phyloP scores from a whole-genome alignment of 2,329 filamentous ascomycete species.

The Cordyceps pruinosa region DNA sequence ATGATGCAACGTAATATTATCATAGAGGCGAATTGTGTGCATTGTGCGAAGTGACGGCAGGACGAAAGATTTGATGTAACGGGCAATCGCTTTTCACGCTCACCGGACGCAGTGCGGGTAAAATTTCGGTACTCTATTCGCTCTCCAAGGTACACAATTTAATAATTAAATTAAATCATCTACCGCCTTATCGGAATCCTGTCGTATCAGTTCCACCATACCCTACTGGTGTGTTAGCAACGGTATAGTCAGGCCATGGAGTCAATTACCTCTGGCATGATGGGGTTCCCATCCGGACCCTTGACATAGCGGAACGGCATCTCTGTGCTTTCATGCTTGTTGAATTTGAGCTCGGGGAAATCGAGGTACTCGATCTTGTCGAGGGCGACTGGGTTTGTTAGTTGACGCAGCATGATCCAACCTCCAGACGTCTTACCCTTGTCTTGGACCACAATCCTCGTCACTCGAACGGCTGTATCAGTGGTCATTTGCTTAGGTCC shows the following conservation, averaged over 20 bases:
- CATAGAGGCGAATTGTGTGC: neutral
- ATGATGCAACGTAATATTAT: neutral
- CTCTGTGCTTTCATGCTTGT: conserved; percentile 85
- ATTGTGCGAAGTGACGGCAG: neutral
- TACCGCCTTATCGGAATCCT: conserved; percentile 88
- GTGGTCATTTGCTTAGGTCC: conserved; percentile 98
- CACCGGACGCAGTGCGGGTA: neutral
- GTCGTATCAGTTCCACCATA: conserved; percentile 89
- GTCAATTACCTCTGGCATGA: conserved; percentile 80
- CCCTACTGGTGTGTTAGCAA: conserved; percentile 47
- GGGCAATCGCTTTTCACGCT: neutral
- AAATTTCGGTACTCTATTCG: neutral
- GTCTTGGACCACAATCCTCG: conserved; percentile 78
- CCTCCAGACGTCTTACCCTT: conserved; percentile 52
- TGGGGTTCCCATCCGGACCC: conserved; percentile 63
- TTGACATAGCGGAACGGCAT: conserved; percentile 98
- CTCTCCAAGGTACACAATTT: conserved; percentile 26
- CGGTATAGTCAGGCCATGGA: neutral
- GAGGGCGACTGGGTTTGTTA: conserved; percentile 54
- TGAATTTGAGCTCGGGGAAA: conserved; percentile 82
- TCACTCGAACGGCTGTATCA: conserved; percentile 91
- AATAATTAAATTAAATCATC: conserved; percentile 65
- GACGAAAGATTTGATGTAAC: neutral
- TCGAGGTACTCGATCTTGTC: conserved; percentile 77
- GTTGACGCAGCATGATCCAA: conserved; percentile 7